Evolutionary conservation across 2,329 filamentous ascomycete species (phyloP).

Genomic region (Pseudogymnoascus sp.): DNA sequence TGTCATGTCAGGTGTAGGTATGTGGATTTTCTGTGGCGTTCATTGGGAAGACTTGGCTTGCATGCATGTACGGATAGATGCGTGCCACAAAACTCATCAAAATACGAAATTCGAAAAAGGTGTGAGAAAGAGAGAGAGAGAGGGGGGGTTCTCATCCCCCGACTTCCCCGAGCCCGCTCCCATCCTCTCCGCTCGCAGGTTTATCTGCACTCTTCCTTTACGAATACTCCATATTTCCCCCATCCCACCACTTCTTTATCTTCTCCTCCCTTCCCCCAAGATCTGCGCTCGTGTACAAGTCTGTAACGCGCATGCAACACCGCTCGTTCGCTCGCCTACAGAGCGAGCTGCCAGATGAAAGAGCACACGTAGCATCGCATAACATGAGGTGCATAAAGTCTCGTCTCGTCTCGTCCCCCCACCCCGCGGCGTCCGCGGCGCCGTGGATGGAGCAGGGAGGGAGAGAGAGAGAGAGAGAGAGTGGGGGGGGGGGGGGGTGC

Average conservation of each 20-base stretch:
- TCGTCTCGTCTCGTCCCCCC: neutral
- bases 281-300: neutral
- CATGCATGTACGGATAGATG: too few relatives aligned
- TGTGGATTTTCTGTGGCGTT: too few relatives aligned
- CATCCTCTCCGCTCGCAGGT: too few relatives aligned
- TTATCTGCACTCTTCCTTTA: too few relatives aligned
- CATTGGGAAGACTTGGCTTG: too few relatives aligned
- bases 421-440: neutral
- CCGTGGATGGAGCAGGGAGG: neutral
- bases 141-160: too few relatives aligned
- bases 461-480: too few relatives aligned
- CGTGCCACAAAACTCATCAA: too few relatives aligned
- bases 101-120: neutral
- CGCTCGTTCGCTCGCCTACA: neutral
- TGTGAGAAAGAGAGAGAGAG: too few relatives aligned
- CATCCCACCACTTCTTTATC: neutral
- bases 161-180: too few relatives aligned
- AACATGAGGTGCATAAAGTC: neutral
- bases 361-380: neutral
- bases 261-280: neutral
- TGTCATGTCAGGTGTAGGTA: too few relatives aligned
- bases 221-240: neutral
- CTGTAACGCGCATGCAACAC: neutral
- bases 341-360: neutral
- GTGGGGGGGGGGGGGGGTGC: too few relatives aligned